Evolutionary conservation across 768 basidiomycete genomes (phyloP).

Genomic region (Trametes elegans): DNA sequence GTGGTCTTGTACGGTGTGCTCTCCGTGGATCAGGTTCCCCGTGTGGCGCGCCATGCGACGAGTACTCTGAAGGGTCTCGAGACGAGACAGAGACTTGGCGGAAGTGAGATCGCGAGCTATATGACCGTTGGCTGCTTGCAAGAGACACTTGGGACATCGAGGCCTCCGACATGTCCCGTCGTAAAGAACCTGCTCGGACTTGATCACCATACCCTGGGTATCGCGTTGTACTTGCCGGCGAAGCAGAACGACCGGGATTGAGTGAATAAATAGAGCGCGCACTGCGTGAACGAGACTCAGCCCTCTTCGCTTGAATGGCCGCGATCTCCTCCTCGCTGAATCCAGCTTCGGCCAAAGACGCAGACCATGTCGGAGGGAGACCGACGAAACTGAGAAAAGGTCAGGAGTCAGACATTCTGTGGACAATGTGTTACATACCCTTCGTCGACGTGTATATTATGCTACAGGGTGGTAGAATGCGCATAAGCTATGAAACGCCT

Average conservation of each 20-base stretch:
- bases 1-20: constrained; percentile 6
- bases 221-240: constrained; percentile 13
- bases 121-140: constrained; percentile 13
- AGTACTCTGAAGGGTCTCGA: constrained; percentile 12
- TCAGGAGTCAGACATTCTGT: neutral
- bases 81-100: constrained; percentile 15
- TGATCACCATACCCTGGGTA: constrained; percentile 1
- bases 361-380: constrained; percentile 72
- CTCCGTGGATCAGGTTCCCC: neutral
- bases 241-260: constrained; percentile 6
- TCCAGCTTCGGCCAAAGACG: constrained; percentile 57
- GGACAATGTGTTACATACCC: constrained; percentile 45
- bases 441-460: constrained; percentile 79
- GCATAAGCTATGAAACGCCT: neutral
- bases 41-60: neutral
- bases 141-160: constrained; percentile 21
- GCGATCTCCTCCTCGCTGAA: constrained; percentile 70
- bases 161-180: constrained; percentile 19
- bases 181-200: constrained; percentile 3
- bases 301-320: constrained; percentile 46
- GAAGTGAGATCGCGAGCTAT: constrained; percentile 11
- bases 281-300: constrained; percentile 19
- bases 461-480: constrained; percentile 44
- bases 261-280: constrained; percentile 23
- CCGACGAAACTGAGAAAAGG: constrained; percentile 48